Evolutionary conservation across 2,329 filamentous ascomycete genomes (phyloP).

Genomic region (Blastomyces emzantsi): DNA sequence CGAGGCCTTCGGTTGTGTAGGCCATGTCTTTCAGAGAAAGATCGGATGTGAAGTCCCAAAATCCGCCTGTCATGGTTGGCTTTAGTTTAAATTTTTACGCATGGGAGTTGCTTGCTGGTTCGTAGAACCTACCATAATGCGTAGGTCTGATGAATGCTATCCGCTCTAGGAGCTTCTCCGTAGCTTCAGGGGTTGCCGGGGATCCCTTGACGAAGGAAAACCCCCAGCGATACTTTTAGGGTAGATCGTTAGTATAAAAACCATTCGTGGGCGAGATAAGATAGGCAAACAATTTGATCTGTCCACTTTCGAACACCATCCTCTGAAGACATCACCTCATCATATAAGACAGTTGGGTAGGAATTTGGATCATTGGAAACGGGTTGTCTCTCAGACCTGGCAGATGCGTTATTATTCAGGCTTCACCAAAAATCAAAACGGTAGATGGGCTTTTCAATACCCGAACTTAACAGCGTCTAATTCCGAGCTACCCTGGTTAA

Average conservation of each 20-base stretch:
- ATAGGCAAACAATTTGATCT: constrained; percentile 45
- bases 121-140: constrained; percentile 68
- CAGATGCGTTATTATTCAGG: neutral
- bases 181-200: constrained; percentile 60
- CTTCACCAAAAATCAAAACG: neutral
- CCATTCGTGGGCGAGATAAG: constrained; percentile 10
- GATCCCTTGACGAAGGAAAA: constrained; percentile 68
- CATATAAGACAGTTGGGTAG: constrained; percentile 53
- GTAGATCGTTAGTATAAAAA: constrained; percentile 8
- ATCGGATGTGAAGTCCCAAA: constrained; percentile 84
- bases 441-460: neutral
- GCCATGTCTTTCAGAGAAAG: constrained; percentile 81
- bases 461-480: neutral
- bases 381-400: constrained; percentile 13
- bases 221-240: constrained; percentile 53
- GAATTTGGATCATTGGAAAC: constrained; percentile 26
- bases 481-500: neutral
- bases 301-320: constrained; percentile 53
- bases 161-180: constrained; percentile 62
- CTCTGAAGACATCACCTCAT: constrained; percentile 51
- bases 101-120: constrained; percentile 4
- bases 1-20: constrained; percentile 76
- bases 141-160: constrained; percentile 84
- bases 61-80: constrained; percentile 41
- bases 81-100: neutral